Conservation (phyloP, 805 yeast species). For the Saturnispora hagleri region DNA sequence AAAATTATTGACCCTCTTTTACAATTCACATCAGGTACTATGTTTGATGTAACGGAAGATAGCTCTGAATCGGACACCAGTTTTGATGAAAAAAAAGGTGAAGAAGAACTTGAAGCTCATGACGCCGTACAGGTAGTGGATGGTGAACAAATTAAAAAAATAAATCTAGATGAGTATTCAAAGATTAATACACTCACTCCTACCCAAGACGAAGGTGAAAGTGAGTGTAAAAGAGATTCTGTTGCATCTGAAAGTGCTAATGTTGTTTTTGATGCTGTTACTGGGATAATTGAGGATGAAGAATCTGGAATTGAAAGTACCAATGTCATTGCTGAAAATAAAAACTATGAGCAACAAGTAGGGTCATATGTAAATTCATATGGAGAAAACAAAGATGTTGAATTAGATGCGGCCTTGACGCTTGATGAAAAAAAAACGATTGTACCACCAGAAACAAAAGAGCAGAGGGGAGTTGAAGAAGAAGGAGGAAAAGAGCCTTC, state of each 20-base stretch:
- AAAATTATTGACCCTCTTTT: conserved; percentile 2
- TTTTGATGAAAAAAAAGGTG: neutral
- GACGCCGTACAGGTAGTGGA: neutral
- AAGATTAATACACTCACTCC: neutral
- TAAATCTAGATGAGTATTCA: neutral
- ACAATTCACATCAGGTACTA: conserved; percentile 4
- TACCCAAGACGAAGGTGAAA: too few species aligned
- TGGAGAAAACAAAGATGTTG: neutral
- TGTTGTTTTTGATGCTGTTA: neutral
- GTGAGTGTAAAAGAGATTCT: too few species aligned
- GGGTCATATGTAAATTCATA: neutral
- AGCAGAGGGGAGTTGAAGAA: too few species aligned
- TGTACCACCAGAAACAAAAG: neutral
- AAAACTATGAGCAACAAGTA: neutral
- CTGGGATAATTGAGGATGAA: neutral
- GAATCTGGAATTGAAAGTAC: conserved; percentile 1
- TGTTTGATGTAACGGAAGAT: conserved; percentile 5
- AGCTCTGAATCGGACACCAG: neutral
- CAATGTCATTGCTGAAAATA: neutral
- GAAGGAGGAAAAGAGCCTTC: neutral
- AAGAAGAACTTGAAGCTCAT: neutral
- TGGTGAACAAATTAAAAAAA: neutral
- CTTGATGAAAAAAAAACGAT: neutral
- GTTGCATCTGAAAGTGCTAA: neutral
- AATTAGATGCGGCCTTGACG: neutral